These are phyloP conservation scores for Aspergillus nomiae DNA, from an alignment of 2,329 filamentous ascomycete genomes.

Conservation along the genomic window DNA sequence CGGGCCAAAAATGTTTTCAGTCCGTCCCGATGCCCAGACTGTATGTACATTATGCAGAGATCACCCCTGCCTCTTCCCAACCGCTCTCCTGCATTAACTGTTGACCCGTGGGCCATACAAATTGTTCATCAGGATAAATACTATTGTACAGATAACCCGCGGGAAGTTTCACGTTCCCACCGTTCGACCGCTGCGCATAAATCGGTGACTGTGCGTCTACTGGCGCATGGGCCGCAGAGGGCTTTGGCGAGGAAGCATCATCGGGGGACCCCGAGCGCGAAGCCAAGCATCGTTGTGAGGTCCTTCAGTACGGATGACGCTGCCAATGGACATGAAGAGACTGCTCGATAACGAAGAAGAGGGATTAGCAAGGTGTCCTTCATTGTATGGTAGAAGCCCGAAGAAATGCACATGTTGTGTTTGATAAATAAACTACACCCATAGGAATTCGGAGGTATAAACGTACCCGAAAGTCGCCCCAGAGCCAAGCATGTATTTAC, in stretches of 20 bases:
- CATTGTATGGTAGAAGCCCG: background rate
- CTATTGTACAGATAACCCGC: constrained; percentile 35
- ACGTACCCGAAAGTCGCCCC: constrained; percentile 92
- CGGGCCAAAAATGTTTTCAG: constrained; percentile 12
- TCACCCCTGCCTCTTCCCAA: background rate
- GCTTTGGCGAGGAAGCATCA: constrained; percentile 61
- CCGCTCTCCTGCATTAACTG: constrained; percentile 5
- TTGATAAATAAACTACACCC: background rate
- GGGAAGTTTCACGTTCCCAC: constrained; percentile 7
- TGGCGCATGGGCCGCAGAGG: constrained; percentile 35
- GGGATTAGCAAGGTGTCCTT: background rate
- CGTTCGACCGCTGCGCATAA: constrained; percentile 1
- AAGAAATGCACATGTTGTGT: background rate
- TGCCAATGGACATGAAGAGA: constrained; percentile 99
- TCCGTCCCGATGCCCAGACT: constrained; percentile 9
- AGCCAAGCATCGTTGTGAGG: constrained; percentile 77
- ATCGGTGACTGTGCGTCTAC: constrained; percentile 20
- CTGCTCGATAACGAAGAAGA: constrained; percentile 35
- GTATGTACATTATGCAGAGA: constrained; percentile 23
- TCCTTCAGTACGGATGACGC: constrained; percentile 89
- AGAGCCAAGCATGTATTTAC: constrained; percentile 95
- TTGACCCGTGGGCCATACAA: constrained; percentile 6
- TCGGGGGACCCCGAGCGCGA: constrained; percentile 71
- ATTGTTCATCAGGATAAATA: constrained; percentile 13
- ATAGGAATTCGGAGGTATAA: background rate